These are phyloP conservation scores for Pelargonium myrrhifolium DNA, from an alignment of 441 rosid species.

Conservation along the genomic window DNA sequence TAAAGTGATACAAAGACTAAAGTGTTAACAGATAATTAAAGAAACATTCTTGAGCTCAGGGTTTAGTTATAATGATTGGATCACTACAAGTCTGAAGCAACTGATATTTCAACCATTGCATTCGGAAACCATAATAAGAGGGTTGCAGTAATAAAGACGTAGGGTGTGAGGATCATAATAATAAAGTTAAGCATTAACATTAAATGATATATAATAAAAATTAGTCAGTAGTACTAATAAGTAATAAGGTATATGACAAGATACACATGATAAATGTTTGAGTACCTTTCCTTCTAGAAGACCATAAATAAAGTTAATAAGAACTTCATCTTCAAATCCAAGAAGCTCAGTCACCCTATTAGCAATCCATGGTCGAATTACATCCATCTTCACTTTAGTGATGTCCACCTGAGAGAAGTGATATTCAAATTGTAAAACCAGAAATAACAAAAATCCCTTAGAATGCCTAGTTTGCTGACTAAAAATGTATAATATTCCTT, in stretches of 20 bases:
- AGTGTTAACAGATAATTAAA: not conserved
- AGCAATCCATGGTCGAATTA: conserved; percentile 93
- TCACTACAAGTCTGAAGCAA: not conserved
- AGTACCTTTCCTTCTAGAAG: conserved; percentile 87
- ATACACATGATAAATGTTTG: not conserved
- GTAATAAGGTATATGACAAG: not conserved
- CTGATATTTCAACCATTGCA: not conserved
- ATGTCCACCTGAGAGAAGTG: conserved; percentile 53
- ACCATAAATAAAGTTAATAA: conserved; percentile 87
- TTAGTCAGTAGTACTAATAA: not conserved
- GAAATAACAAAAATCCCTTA: not conserved
- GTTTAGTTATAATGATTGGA: not conserved
- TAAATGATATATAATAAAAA: not conserved
- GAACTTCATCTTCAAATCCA: conserved; percentile 96
- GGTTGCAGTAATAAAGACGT: not conserved
- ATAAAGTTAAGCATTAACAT: not conserved
- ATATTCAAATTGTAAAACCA: not conserved
- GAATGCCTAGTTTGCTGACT: not conserved
- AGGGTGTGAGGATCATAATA: not conserved
- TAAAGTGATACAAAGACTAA: not conserved
- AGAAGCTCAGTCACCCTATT: conserved; percentile 85
- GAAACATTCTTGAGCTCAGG: not conserved
- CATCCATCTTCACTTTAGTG: conserved; percentile 91
- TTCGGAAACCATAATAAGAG: conserved; percentile 1
- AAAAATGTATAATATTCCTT: not conserved